Evolutionary conservation across 1,284 basidiomycete species (phyloP), one percentile per base, ranked within the genome.

Genomic region (Sporisorium scitamineum): DNA sequence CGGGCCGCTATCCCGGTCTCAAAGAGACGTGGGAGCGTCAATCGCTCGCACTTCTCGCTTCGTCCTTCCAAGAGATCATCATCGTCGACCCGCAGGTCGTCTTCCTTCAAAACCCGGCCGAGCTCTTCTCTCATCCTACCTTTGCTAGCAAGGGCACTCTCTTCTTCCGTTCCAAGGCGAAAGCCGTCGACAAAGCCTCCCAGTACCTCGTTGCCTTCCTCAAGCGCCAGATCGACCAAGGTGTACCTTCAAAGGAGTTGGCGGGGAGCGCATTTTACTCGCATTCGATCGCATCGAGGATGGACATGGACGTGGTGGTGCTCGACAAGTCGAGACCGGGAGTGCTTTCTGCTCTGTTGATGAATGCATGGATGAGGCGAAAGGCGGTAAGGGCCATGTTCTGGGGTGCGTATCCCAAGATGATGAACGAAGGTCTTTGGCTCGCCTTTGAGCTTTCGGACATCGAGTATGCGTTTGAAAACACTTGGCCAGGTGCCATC

Each of bases 191-290:
- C 52, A 54, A 53, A 14, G 58, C 47, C 4, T 69, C 71, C 2
- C 71, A 74, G 42, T 74, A 59, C 48, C 66, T 74, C 29, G 58
- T 74, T 48, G 61, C 71, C 16, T 74, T 74, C 55, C 61, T 74
- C 62, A 74, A 74, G 42, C 71, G 71, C 14, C 71, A 74, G 34
- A 65, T 74, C 42, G 71, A 74, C 32, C 66, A 65, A 22, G 71
- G 71, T 6, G 18, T 31, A 6, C 71, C 71, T 2, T 69, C 66
- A 7, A 37, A 54, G 48, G 54, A 69, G 52, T 62, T 74, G 11
- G 52, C 54, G 0, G 66, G 69, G 18, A 69, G 66, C 29, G 61
- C 61, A 2, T 74, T 74, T 37, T 74, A 45, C 48, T 53, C 57
- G 26, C 71, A 74, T 45, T 26, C 53, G 10, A 61, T 74, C 51